Percentiles rank a stretch among this genome's conserved stretches.
These are phyloP conservation scores for Linderina pennispora DNA, from an alignment of 192 early-diverging fungal genomes.

Conservation along the genomic window DNA sequence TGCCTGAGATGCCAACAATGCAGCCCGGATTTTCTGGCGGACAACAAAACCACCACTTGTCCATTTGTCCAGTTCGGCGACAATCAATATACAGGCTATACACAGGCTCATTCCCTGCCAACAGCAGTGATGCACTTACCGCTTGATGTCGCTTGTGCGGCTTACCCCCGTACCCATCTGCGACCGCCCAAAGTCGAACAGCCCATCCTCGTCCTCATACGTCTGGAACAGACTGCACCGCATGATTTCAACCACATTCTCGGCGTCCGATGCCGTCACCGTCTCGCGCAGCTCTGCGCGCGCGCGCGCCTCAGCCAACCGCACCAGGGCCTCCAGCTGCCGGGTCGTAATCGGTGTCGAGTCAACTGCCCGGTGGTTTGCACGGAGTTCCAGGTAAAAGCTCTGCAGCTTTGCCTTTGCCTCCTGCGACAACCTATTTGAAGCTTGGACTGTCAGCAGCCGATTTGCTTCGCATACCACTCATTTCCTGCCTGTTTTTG, in stretches of 20 bases:
- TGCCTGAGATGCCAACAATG: too few species aligned
- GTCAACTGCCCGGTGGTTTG: slow-evolving; percentile 55
- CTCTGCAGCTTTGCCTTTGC: slow-evolving; percentile 56
- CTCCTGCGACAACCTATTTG: slow-evolving; percentile 51
- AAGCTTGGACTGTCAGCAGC: too few species aligned
- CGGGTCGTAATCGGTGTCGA: slow-evolving; percentile 75
- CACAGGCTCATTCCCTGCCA: too few species aligned
- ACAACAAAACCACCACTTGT: slow-evolving; percentile 18
- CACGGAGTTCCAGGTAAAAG: slow-evolving; percentile 68
- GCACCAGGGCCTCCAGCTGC: slow-evolving; percentile 75
- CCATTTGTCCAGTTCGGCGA: too few species aligned
- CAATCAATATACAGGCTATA: too few species aligned
- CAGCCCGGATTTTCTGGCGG: too few species aligned
- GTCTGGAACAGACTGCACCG: slow-evolving; percentile 57
- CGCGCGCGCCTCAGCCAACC: slow-evolving; percentile 71
- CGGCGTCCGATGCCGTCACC: slow-evolving; percentile 65
- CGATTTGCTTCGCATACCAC: too few species aligned
- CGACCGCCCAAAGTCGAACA: slow-evolving; percentile 54
- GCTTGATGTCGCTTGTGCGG: slow-evolving; percentile 52
- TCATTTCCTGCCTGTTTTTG: too few species aligned
- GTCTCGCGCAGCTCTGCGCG: slow-evolving; percentile 66
- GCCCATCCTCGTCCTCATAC: slow-evolving; percentile 51
- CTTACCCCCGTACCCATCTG: slow-evolving; percentile 55
- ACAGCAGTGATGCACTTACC: too few species aligned
- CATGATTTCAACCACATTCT: slow-evolving; percentile 78